phyloP scores from a whole-genome alignment of 2,329 filamentous ascomycete species.

The Fusarium goolgardi region DNA sequence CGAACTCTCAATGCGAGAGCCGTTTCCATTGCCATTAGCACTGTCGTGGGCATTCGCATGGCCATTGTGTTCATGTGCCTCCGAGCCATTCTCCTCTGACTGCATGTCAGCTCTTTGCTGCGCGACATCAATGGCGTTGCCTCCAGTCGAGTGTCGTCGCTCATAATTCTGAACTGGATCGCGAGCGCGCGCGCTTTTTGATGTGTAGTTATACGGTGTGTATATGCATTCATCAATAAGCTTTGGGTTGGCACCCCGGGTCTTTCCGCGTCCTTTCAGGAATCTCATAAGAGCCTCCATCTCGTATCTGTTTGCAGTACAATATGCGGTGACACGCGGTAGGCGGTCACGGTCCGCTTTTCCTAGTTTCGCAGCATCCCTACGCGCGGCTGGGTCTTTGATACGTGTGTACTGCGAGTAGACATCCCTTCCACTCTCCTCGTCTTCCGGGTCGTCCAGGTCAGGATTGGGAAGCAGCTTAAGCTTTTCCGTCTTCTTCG shows the following conservation, averaged over 20 bases:
- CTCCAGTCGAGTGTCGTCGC: slow-evolving; percentile 80
- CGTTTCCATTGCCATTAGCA: slow-evolving; percentile 44
- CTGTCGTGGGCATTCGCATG: slow-evolving; percentile 43
- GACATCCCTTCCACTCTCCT: slow-evolving; percentile 93
- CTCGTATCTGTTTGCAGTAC: slow-evolving; percentile 90
- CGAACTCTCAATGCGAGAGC: slow-evolving; percentile 46
- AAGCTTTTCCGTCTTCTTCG: slow-evolving; percentile 94
- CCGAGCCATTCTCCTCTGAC: slow-evolving; percentile 49
- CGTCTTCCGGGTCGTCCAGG: slow-evolving; percentile 80
- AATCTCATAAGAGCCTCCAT: slow-evolving; percentile 91
- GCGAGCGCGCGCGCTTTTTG: slow-evolving; percentile 53
- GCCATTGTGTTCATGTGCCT: slow-evolving; percentile 44
- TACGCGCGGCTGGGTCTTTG: slow-evolving; percentile 91
- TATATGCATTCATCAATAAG: slow-evolving; percentile 98
- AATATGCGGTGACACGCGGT: slow-evolving; percentile 95
- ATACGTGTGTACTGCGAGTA: slow-evolving; percentile 98
- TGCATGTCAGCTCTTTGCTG: slow-evolving; percentile 69
- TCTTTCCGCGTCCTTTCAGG: slow-evolving; percentile 84
- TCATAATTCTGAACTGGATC: slow-evolving; percentile 64
- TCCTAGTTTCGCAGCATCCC: slow-evolving; percentile 90
- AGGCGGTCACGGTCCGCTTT: slow-evolving; percentile 91
- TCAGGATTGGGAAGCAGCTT: slow-evolving; percentile 96
- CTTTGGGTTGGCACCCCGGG: slow-evolving; percentile 85
- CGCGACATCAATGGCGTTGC: slow-evolving; percentile 61
- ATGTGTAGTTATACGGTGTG: slow-evolving; percentile 84